phyloP scores from a whole-genome alignment of 2,329 filamentous ascomycete species.

The Talaromyces albobiverticillius region DNA sequence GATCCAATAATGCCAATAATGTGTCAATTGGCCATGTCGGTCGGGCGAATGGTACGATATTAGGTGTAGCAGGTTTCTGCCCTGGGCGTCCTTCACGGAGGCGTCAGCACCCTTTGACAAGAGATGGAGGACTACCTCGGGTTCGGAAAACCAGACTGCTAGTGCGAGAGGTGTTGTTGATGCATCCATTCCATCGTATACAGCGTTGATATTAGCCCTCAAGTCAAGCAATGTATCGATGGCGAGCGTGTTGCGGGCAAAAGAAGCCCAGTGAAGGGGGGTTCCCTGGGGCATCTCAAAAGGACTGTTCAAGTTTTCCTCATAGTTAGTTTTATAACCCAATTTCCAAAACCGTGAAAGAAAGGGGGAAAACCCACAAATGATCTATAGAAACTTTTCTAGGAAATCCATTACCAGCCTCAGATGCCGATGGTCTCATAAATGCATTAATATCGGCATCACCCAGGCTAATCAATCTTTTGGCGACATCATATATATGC shows the following conservation, averaged over 20 bases:
- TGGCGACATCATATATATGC: slow-evolving; percentile 18
- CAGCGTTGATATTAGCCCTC: slow-evolving; percentile 24
- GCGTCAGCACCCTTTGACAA: slow-evolving; percentile 23
- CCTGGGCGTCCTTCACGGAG: slow-evolving; percentile 18
- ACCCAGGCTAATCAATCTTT: slow-evolving; percentile 18
- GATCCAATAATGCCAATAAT: slow-evolving; percentile 31
- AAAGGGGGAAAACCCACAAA: slow-evolving; percentile 20
- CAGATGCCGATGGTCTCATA: slow-evolving; percentile 19
- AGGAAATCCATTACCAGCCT: slow-evolving; percentile 19
- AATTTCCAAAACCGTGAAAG: no score
- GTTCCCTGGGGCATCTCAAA: slow-evolving; percentile 27
- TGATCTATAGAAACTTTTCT: slow-evolving; percentile 23
- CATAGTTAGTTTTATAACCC: no score
- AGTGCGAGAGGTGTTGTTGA: slow-evolving; percentile 24
- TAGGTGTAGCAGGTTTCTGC: slow-evolving; percentile 24
- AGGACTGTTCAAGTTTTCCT: slow-evolving; percentile 21
- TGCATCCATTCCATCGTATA: slow-evolving; percentile 19
- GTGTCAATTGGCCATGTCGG: slow-evolving; percentile 23
- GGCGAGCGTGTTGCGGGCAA: slow-evolving; percentile 20
- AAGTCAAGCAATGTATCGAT: slow-evolving; percentile 22
- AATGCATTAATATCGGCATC: slow-evolving; percentile 22
- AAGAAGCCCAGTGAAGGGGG: slow-evolving; percentile 27
- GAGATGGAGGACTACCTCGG: slow-evolving; percentile 18
- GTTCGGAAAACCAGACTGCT: slow-evolving; percentile 22
- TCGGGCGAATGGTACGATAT: slow-evolving; percentile 23